phyloP scores from a whole-genome alignment of 192 early-diverging fungal genomes.

The Pilobolus umbonatus region DNA sequence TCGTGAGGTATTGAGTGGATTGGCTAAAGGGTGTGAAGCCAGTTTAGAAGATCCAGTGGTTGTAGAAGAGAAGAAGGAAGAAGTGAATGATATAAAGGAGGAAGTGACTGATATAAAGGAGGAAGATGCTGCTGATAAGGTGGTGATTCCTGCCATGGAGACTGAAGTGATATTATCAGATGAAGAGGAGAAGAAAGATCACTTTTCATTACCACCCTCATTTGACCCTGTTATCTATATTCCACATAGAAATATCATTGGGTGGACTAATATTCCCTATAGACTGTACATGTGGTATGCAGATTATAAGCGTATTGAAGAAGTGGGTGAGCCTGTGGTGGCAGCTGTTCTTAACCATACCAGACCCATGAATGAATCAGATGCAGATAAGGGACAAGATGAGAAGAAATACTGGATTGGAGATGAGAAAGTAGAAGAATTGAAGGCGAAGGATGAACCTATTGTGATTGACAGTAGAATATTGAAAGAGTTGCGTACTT shows the following conservation, averaged over 20 bases:
- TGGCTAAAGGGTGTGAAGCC: constrained; percentile 32
- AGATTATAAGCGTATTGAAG: constrained; percentile 35
- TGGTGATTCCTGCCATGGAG: background rate
- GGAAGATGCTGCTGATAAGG: background rate
- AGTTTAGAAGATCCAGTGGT: constrained; percentile 13
- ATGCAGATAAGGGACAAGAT: constrained; percentile 23
- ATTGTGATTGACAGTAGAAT: constrained; percentile 26
- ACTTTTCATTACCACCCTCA: constrained; percentile 27
- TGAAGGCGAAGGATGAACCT: constrained; percentile 22
- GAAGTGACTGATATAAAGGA: background rate
- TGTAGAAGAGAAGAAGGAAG: constrained; percentile 5
- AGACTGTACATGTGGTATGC: constrained; percentile 36
- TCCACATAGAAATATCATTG: constrained; percentile 40
- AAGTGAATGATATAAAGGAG: background rate
- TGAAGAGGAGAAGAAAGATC: constrained; percentile 15
- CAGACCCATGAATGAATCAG: constrained; percentile 17
- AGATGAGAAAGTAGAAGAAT: constrained; percentile 23
- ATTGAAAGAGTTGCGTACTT: constrained; percentile 16
- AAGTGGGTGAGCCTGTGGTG: constrained; percentile 34
- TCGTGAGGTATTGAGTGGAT: constrained; percentile 36
- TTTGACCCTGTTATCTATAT: constrained; percentile 35
- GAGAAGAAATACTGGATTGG: constrained; percentile 35
- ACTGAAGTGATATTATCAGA: background rate
- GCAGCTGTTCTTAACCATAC: constrained; percentile 31
- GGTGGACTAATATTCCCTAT: constrained; percentile 40